Evolutionary conservation across 2,329 filamentous ascomycete genomes (phyloP).

Genomic region (Xylariaceae sp.): DNA sequence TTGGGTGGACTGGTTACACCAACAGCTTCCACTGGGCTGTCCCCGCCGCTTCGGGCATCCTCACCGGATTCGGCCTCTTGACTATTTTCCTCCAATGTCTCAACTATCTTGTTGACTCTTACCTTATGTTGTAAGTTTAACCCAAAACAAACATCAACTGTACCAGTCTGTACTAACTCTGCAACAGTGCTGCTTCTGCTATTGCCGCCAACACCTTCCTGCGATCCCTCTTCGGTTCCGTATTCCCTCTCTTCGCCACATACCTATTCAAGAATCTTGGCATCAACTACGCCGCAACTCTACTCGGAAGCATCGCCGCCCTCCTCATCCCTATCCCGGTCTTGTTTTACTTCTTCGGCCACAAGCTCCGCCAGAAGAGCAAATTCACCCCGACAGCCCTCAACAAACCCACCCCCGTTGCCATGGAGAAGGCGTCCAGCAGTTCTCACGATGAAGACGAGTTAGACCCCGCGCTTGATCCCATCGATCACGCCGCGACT

Average conservation of each 20-base stretch:
- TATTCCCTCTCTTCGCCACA: slow-evolving; percentile 73
- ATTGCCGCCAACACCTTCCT: slow-evolving; percentile 80
- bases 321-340: slow-evolving; percentile 59
- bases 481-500: slow-evolving; percentile 31
- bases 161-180: slow-evolving; percentile 9
- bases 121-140: slow-evolving; percentile 55
- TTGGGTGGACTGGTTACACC: slow-evolving; percentile 66
- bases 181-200: slow-evolving; percentile 61
- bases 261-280: slow-evolving; percentile 65
- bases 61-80: slow-evolving; percentile 72
- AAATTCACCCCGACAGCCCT: slow-evolving; percentile 50
- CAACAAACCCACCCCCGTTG: slow-evolving; percentile 11
- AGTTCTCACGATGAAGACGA: too few relatives aligned
- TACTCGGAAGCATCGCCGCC: slow-evolving; percentile 58
- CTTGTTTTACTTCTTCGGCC: slow-evolving; percentile 58
- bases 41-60: slow-evolving; percentile 57
- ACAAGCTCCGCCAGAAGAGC: slow-evolving; percentile 52
- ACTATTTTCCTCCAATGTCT: slow-evolving; percentile 77
- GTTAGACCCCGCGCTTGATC: slow-evolving; percentile 14
- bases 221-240: slow-evolving; percentile 71
- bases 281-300: slow-evolving; percentile 58
- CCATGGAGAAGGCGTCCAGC: too few relatives aligned
- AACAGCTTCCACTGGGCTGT: slow-evolving; percentile 60
- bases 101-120: slow-evolving; percentile 77
- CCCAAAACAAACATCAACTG: background rate